These are phyloP conservation scores for Desmodesmus armatus DNA, from an alignment of 139 green algal species.

Conservation along the genomic window DNA sequence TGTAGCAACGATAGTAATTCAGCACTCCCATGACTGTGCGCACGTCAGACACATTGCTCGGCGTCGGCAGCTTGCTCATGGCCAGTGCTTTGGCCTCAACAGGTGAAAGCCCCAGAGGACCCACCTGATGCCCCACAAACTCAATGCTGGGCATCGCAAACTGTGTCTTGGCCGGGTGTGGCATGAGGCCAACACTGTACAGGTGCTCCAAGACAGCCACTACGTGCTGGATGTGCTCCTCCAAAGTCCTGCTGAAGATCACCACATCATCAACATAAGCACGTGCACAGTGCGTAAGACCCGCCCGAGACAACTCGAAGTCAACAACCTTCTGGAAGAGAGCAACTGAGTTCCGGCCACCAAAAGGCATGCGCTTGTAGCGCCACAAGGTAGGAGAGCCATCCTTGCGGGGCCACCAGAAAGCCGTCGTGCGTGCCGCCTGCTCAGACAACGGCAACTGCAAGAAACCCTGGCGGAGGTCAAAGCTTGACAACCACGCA, in stretches of 20 bases:
- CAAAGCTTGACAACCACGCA: conserved; percentile 45
- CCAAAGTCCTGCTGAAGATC: not conserved
- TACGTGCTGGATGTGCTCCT: conserved; percentile 39
- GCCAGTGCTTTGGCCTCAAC: conserved; percentile 19
- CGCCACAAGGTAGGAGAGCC: not conserved
- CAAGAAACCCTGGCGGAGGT: conserved; percentile 48
- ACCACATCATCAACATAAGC: conserved; percentile 51
- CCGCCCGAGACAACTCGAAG: not conserved
- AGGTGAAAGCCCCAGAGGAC: conserved; percentile 16
- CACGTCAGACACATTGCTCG: not conserved
- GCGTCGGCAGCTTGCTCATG: conserved; percentile 44
- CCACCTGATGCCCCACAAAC: conserved; percentile 57
- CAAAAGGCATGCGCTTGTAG: conserved; percentile 43
- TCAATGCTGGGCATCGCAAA: conserved; percentile 16
- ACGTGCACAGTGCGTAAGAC: not conserved
- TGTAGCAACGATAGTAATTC: not conserved
- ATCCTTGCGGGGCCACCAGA: conserved; percentile 21
- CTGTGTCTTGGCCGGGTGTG: conserved; percentile 39
- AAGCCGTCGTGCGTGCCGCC: conserved; percentile 34
- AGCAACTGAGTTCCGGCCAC: conserved; percentile 29
- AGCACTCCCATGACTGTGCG: not conserved
- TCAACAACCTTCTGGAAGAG: conserved; percentile 41
- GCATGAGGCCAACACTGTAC: not conserved
- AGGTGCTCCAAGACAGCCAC: conserved; percentile 9
- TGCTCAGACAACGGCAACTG: conserved; percentile 38